These are phyloP conservation scores for Colletotrichum sp. DNA, from an alignment of 2,329 filamentous ascomycete genomes.

Conservation along the genomic window DNA sequence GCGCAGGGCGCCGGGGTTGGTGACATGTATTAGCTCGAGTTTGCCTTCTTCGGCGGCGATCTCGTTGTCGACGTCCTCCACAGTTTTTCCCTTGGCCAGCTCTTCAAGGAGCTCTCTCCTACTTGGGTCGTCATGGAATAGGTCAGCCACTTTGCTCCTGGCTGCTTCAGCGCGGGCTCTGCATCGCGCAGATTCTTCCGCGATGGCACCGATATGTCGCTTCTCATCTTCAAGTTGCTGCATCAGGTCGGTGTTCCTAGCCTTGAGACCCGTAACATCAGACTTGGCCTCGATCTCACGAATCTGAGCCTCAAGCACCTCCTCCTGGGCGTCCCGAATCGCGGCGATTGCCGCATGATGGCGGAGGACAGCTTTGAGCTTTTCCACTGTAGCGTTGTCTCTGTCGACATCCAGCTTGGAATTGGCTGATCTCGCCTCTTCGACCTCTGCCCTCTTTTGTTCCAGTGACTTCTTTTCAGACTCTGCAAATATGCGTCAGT, in stretches of 20 bases:
- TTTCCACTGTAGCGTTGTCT: conserved; percentile 61
- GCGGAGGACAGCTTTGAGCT: conserved; percentile 57
- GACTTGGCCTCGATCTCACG: conserved; percentile 81
- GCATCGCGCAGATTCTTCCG: conserved; percentile 42
- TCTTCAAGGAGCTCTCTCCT: conserved; percentile 45
- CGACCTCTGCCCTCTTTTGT: conserved; percentile 45
- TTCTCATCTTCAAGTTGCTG: conserved; percentile 53
- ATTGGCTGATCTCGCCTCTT: conserved; percentile 49
- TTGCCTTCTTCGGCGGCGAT: conserved; percentile 77
- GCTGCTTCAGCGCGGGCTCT: conserved; percentile 38
- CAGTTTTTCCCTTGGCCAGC: conserved; percentile 53
- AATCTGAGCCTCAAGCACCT: conserved; percentile 73
- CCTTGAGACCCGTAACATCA: conserved; percentile 73
- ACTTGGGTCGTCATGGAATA: conserved; percentile 44
- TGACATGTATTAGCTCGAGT: conserved; percentile 80
- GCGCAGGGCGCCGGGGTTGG: conserved; percentile 75
- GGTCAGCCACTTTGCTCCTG: conserved; percentile 41
- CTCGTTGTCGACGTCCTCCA: conserved; percentile 73
- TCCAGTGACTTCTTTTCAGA: conserved; percentile 35
- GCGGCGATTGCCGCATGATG: conserved; percentile 65
- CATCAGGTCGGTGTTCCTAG: conserved; percentile 67
- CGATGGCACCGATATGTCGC: conserved; percentile 41
- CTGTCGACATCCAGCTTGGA: conserved; percentile 56
- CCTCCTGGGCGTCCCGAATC: conserved; percentile 67
- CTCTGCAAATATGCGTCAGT: conserved; percentile 16